Evolutionary conservation across 2,329 filamentous ascomycete genomes (phyloP).

Genomic region (Raffaelea arxii): DNA sequence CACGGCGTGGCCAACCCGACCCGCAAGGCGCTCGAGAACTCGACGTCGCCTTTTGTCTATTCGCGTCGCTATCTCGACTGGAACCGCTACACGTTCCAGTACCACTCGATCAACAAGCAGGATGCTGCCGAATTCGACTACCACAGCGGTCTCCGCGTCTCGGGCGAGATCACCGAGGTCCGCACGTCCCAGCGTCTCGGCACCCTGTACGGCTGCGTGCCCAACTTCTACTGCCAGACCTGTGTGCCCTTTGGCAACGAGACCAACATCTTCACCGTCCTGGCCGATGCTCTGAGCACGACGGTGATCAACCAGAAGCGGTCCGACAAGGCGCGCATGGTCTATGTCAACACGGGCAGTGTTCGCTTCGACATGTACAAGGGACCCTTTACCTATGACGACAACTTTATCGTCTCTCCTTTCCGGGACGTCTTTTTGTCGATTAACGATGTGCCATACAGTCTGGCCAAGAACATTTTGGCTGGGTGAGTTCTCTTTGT

Average conservation of each 20-base stretch:
- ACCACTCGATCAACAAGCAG: slow-evolving; percentile 40
- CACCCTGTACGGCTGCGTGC: slow-evolving; percentile 48
- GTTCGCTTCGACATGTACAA: slow-evolving; percentile 54
- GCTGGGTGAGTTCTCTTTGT: slow-evolving; percentile 4
- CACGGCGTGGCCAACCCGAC: slow-evolving; percentile 26
- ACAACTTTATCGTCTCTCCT: slow-evolving; percentile 44
- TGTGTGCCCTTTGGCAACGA: slow-evolving; percentile 43
- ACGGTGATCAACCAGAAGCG: slow-evolving; percentile 42
- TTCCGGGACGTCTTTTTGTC: slow-evolving; percentile 44
- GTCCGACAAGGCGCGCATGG: slow-evolving; percentile 39
- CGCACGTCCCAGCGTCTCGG: slow-evolving; percentile 46
- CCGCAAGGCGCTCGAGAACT: slow-evolving; percentile 27
- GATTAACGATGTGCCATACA: slow-evolving; percentile 41
- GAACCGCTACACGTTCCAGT: slow-evolving; percentile 56
- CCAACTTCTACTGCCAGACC: slow-evolving; percentile 46
- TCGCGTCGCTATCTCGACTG: slow-evolving; percentile 58
- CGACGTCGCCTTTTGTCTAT: slow-evolving; percentile 32
- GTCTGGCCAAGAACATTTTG: slow-evolving; percentile 25
- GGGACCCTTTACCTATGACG: slow-evolving; percentile 49
- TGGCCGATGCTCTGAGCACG: slow-evolving; percentile 38
- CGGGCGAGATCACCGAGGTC: slow-evolving; percentile 24
- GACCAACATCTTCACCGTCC: slow-evolving; percentile 45
- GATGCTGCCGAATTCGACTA: slow-evolving; percentile 11
- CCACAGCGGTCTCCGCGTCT: slow-evolving; percentile 12
- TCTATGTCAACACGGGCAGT: slow-evolving; percentile 51